phyloP scores from a whole-genome alignment of 345 rosid species.

The Ceriops tagal region DNA sequence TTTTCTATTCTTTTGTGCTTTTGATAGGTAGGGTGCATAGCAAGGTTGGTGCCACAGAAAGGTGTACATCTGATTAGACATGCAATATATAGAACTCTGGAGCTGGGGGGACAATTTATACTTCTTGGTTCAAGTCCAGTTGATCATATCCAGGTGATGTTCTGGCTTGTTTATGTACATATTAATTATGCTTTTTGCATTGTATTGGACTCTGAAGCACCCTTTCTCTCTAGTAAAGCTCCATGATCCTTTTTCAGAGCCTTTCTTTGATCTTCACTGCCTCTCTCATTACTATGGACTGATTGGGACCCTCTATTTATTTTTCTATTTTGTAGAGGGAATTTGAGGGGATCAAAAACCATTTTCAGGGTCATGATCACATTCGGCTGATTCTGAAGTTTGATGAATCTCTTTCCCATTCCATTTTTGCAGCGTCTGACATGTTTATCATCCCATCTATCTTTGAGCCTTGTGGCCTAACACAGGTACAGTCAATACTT shows the following conservation, averaged over 20 bases:
- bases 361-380: slow-evolving; percentile 62
- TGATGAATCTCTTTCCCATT: slow-evolving; percentile 83
- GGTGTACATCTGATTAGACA: slow-evolving; percentile 96
- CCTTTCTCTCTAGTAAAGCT: not conserved
- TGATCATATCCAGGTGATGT: slow-evolving; percentile 74
- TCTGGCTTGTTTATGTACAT: not conserved
- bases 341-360: slow-evolving; percentile 77
- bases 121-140: slow-evolving; percentile 98
- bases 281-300: not conserved
- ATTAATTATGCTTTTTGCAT: not conserved
- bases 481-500: slow-evolving; percentile 57
- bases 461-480: slow-evolving; percentile 98
- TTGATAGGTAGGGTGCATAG: slow-evolving; percentile 84
- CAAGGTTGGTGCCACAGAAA: slow-evolving; percentile 96
- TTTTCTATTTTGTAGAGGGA: slow-evolving; percentile 54
- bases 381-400: slow-evolving; percentile 74
- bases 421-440: slow-evolving; percentile 86
- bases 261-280: not conserved
- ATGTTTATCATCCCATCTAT: slow-evolving; percentile 90
- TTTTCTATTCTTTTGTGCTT: not conserved
- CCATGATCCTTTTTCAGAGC: not conserved
- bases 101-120: slow-evolving; percentile 91
- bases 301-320: not conserved
- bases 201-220: not conserved
- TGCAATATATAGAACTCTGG: slow-evolving; percentile 82